Base-by-base conservation (phyloP, 208 protist species). In the Acanthamoeba castellanii region DNA sequence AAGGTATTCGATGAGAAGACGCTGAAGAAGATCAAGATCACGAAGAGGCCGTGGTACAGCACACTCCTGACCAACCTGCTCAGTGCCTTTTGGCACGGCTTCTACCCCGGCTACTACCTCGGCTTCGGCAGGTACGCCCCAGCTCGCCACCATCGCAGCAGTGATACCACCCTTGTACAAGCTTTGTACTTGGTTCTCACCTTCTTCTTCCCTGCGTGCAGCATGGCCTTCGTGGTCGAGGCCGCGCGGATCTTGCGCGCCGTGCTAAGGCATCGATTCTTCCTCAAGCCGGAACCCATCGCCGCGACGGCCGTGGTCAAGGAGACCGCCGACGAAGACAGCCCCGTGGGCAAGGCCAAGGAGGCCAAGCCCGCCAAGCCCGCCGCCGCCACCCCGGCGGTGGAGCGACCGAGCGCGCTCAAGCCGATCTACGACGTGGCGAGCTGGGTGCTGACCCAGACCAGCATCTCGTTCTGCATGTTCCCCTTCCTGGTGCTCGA, bases 61-160 rank as follows among this genome's bases (percentile, higher is more conserved):
- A 96, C 95, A 5, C 30, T 96, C 13, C 32, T 59, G 4, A 95
- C 93, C 18, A 95, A 96, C 50, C 25, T 55, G 1, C 57, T 82
- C 57, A 95, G 89, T 59, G 95, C 95, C 8, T 95, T 96, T 59
- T 96, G 95, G 95, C 95, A 96, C 34, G 95, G 95, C 72, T 96
- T 96, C 88, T 96, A 96, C 50, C 95, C 95, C 55, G 95, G 95
- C 55, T 96, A 95, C 89, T 96, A 96, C 34, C 64, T 95, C 59
- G 74, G 74, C 74, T 82, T 82, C 37, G 74, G 37, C 32, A 82
- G 74, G 74, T 82, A 52, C 70, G 66, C 66, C 25, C 1, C 66
- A 18, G 1, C 22, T 34, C 25, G 25, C 6, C 66, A n/a, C 52
- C 52, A 20, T 68, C 61, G 22, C 59, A 66, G 22, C 59, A 16